Evolutionary conservation across 495 filamentous ascomycete species (phyloP).

Genomic region (Penicillium robsamsonii): DNA sequence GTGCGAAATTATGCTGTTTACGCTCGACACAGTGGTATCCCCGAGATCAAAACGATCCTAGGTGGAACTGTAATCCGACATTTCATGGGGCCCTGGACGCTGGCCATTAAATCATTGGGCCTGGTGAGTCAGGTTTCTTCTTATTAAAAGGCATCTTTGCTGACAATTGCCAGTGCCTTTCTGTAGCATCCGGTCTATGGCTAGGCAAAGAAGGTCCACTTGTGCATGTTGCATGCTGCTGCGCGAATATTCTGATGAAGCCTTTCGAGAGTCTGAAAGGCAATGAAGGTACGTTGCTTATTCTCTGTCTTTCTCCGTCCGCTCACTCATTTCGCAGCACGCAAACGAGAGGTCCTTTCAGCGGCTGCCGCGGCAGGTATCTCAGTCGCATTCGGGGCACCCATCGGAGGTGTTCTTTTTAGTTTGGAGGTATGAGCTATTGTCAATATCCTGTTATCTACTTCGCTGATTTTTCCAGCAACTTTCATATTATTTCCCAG

Average conservation of each 20-base stretch:
- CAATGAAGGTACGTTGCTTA: constrained; percentile 72
- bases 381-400: constrained; percentile 95
- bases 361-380: constrained; percentile 94
- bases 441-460: not conserved
- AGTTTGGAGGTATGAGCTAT: constrained; percentile 70
- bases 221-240: constrained; percentile 97
- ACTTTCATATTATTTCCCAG: constrained; percentile 96
- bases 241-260: constrained; percentile 93
- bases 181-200: constrained; percentile 95
- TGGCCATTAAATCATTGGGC: constrained; percentile 87
- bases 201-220: constrained; percentile 97
- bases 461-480: constrained; percentile 49
- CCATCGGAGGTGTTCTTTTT: constrained; percentile 90
- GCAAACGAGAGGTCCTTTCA: constrained; percentile 93
- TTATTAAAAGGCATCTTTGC: not conserved
- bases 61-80: constrained; percentile 91
- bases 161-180: constrained; percentile 59
- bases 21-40: constrained; percentile 94
- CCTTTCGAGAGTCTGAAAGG: constrained; percentile 75
- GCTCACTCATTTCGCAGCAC: constrained; percentile 51
- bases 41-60: constrained; percentile 95
- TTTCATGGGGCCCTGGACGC: constrained; percentile 91
- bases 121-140: constrained; percentile 55
- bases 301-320: not conserved
- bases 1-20: constrained; percentile 83